These are phyloP conservation scores for Trichoderma polysporum DNA, from an alignment of 2,329 filamentous ascomycete genomes.

Conservation along the genomic window DNA sequence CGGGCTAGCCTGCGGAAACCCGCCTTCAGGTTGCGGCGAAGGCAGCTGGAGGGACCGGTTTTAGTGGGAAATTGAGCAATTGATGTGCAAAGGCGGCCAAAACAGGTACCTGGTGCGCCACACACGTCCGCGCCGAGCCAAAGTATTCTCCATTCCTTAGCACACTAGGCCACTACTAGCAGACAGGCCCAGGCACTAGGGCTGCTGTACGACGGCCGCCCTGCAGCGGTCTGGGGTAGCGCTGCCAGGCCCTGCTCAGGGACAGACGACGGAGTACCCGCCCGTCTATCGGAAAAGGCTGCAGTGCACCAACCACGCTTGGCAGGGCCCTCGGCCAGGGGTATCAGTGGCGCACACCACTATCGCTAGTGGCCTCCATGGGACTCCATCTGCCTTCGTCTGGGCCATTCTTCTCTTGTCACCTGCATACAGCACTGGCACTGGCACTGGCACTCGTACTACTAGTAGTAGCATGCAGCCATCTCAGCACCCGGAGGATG, in stretches of 20 bases:
- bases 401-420: too few species aligned
- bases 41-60: too few species aligned
- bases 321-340: constrained; percentile 13
- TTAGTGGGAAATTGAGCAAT: too few species aligned
- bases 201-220: constrained; percentile 13
- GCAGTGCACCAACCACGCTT: constrained; percentile 8
- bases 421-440: constrained; percentile 1
- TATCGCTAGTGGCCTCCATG: background rate
- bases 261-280: constrained; percentile 18
- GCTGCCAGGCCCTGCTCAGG: constrained; percentile 18
- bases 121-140: background rate
- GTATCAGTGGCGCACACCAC: constrained; percentile 11
- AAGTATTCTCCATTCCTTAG: background rate
- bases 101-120: background rate
- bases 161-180: background rate
- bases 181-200: background rate
- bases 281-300: constrained; percentile 21
- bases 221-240: constrained; percentile 20
- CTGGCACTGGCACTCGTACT: too few species aligned
- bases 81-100: background rate
- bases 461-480: background rate
- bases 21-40: constrained; percentile 16
- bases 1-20: background rate
- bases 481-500: background rate
- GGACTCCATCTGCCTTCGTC: background rate